A percentile compares a stretch with the other conserved stretches of the same genome.
Evolutionary conservation across 2,329 filamentous ascomycete species (phyloP).

Genomic region (Fusarium robinianum): DNA sequence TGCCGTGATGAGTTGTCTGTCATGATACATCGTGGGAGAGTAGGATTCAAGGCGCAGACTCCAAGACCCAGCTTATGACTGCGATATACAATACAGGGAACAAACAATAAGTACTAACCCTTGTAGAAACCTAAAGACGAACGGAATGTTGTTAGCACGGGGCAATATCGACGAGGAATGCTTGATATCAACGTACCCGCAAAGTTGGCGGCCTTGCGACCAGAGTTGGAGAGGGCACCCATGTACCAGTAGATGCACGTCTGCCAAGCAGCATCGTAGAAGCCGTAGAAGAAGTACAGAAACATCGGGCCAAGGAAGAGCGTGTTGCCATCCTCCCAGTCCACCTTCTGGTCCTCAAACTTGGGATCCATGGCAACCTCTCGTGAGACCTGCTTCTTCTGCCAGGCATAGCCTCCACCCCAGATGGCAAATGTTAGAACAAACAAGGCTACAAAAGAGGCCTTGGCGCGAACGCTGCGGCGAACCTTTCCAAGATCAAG

Average conservation of each 20-base stretch:
- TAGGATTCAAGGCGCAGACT: too few species aligned
- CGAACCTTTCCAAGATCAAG: conserved; percentile 50
- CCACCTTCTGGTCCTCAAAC: conserved; percentile 41
- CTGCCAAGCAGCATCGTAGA: conserved; percentile 71
- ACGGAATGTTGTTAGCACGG: not conserved
- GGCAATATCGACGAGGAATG: not conserved
- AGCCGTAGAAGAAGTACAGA: conserved; percentile 72
- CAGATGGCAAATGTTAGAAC: conserved; percentile 57
- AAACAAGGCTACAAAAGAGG: conserved; percentile 53
- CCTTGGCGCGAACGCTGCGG: conserved; percentile 51
- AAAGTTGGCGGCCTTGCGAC: conserved; percentile 87
- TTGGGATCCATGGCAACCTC: conserved; percentile 47
- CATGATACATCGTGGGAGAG: too few species aligned
- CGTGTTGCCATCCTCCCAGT: conserved; percentile 49
- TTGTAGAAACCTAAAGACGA: conserved; percentile 88
- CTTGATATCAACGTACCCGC: conserved; percentile 45
- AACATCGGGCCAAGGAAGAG: conserved; percentile 67
- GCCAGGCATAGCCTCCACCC: conserved; percentile 68
- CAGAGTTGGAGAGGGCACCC: conserved; percentile 88
- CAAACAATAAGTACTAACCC: too few species aligned
- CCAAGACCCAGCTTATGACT: too few species aligned
- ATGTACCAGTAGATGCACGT: conserved; percentile 62
- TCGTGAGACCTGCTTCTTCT: conserved; percentile 56
- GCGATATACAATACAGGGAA: too few species aligned
- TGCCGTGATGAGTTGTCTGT: too few species aligned